Evolutionary conservation across 2,329 filamentous ascomycete genomes (phyloP).

Genomic region (Hysterium pulicare): DNA sequence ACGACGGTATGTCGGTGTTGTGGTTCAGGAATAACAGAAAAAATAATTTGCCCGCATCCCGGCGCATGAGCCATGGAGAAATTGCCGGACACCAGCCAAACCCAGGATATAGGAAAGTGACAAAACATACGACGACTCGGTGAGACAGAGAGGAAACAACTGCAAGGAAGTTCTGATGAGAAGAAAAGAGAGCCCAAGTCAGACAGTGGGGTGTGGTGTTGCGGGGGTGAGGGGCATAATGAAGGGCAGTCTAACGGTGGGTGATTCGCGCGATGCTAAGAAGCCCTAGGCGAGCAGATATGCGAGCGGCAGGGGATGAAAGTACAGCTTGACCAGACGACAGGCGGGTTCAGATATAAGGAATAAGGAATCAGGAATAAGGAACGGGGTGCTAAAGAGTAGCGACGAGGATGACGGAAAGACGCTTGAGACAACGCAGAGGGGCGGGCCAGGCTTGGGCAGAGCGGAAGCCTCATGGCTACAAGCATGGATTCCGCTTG

Average conservation of each 20-base stretch:
- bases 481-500: constrained; percentile 32
- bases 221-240: constrained; percentile 14
- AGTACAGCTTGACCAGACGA: constrained; percentile 18
- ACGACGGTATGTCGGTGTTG: constrained; percentile 2
- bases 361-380: constrained; percentile 21
- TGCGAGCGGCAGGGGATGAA: constrained; percentile 35
- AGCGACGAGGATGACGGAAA: constrained; percentile 11
- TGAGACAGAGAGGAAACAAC: constrained; percentile 10
- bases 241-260: constrained; percentile 5
- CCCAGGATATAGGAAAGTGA: constrained; percentile 11
- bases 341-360: constrained; percentile 32
- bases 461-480: constrained; percentile 20
- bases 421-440: constrained; percentile 27
- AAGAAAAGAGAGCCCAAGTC: constrained; percentile 5
- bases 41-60: constrained; percentile 7
- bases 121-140: constrained; percentile 9
- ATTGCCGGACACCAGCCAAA: constrained; percentile 11
- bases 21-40: constrained; percentile 5
- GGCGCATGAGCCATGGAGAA: constrained; percentile 11
- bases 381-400: background rate
- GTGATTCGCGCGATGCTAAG: constrained; percentile 12
- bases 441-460: constrained; percentile 24
- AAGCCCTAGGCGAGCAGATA: constrained; percentile 21
- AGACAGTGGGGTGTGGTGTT: constrained; percentile 20
- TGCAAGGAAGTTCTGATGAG: constrained; percentile 8